Conservation (phyloP, 2,329 filamentous ascomycete genomes). For the Beauveria caledonica region DNA sequence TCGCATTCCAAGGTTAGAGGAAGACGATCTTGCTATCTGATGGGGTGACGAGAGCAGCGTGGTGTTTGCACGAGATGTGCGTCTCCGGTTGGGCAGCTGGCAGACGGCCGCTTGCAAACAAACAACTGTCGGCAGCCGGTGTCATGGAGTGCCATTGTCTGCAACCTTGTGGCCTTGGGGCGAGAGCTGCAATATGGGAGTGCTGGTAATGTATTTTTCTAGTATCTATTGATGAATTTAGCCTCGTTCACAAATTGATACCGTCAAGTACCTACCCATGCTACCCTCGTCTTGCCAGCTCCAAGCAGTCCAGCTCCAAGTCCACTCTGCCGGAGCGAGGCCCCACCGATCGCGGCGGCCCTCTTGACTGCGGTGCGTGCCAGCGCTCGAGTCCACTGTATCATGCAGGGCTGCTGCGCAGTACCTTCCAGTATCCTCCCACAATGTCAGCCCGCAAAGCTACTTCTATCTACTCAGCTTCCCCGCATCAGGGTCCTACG, state of each 20-base stretch:
- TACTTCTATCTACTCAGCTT: not conserved
- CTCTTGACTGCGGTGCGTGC: not conserved
- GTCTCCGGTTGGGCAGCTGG: not conserved
- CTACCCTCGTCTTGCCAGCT: no score
- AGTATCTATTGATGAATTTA: no score
- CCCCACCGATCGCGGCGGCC: conserved; percentile 9
- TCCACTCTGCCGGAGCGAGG: not conserved
- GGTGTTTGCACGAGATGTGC: not conserved
- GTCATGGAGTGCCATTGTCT: no score
- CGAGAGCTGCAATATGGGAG: not conserved
- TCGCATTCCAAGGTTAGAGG: not conserved
- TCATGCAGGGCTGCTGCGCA: not conserved
- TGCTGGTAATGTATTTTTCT: no score
- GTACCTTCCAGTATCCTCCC: not conserved
- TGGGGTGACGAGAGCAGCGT: not conserved
- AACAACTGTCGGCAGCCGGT: not conserved
- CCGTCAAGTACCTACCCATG: no score
- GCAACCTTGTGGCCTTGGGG: not conserved
- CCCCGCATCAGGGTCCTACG: conserved; percentile 6
- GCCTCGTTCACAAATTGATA: no score
- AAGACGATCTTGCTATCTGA: not conserved
- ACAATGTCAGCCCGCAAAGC: not conserved
- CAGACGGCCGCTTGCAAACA: not conserved
- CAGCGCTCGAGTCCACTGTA: not conserved
- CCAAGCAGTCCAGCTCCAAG: not conserved